phyloP scores from a whole-genome alignment of 2,329 filamentous ascomycete genomes.

The Chrysoporthe austroafricana region DNA sequence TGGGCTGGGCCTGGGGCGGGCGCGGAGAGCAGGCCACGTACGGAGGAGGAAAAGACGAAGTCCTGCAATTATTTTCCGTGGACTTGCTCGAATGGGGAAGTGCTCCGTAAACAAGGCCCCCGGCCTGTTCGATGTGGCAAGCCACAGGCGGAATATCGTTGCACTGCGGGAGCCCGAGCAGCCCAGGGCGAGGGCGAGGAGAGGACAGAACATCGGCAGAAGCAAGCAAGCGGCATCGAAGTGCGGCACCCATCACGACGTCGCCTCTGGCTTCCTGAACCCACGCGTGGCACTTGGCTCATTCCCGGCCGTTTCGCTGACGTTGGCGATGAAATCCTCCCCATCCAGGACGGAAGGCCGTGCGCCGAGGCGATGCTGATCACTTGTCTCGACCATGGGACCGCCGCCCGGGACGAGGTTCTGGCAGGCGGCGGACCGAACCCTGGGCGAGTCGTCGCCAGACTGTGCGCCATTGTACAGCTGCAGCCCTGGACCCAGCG shows the following conservation, averaged over 20 bases:
- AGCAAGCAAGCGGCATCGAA: neutral
- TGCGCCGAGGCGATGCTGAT: constrained; percentile 4
- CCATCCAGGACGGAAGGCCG: neutral
- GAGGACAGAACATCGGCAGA: neutral
- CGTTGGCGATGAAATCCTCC: neutral
- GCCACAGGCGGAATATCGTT: no score
- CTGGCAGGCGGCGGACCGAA: neutral
- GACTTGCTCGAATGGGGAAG: constrained; percentile 9
- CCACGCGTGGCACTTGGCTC: neutral
- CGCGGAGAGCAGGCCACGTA: neutral
- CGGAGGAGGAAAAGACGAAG: neutral
- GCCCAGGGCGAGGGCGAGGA: no score
- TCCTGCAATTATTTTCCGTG: neutral
- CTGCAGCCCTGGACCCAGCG: neutral
- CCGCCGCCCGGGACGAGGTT: neutral
- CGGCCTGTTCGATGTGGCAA: neutral
- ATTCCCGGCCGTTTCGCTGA: neutral
- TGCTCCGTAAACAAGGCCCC: constrained; percentile 2
- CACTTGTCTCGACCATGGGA: neutral
- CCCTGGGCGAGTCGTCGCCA: neutral
- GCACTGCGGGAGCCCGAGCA: no score
- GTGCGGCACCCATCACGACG: neutral
- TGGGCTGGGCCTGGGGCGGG: neutral
- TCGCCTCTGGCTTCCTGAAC: neutral
- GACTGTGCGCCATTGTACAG: neutral